Evolutionary conservation across 2,329 filamentous ascomycete species (phyloP).

Genomic region (Rhynchosporium graminicola): DNA sequence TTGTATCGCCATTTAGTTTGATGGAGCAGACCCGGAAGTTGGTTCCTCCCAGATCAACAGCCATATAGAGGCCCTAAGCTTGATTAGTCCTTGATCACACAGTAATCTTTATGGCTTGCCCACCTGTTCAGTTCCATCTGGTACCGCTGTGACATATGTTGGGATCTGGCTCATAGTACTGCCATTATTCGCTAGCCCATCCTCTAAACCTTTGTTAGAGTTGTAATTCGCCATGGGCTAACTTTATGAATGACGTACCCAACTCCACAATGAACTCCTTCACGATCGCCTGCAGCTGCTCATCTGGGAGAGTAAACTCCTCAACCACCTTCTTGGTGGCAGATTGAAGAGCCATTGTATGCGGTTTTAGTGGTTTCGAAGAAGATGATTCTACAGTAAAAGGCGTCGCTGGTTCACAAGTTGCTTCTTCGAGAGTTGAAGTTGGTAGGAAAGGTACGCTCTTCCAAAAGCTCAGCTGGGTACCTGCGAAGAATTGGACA

Average conservation of each 20-base stretch:
- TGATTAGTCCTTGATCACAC: slow-evolving; percentile 18
- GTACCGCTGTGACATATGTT: slow-evolving; percentile 92
- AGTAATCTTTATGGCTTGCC: slow-evolving; percentile 14
- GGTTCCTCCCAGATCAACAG: slow-evolving; percentile 95
- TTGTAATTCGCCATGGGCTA: slow-evolving; percentile 27
- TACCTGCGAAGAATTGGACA: slow-evolving; percentile 50
- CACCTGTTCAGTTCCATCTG: slow-evolving; percentile 97
- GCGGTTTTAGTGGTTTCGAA: slow-evolving; percentile 47
- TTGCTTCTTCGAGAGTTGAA: slow-evolving; percentile 48
- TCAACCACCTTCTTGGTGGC: slow-evolving; percentile 79
- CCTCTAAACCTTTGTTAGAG: slow-evolving; percentile 53
- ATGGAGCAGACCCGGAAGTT: slow-evolving; percentile 99
- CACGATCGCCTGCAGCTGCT: slow-evolving; percentile 77
- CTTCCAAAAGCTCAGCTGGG: slow-evolving; percentile 41
- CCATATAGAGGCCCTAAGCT: slow-evolving; percentile 79
- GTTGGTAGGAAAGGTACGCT: slow-evolving; percentile 36
- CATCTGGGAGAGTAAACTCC: slow-evolving; percentile 82
- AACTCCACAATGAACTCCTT: slow-evolving; percentile 85
- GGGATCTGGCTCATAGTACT: slow-evolving; percentile 93
- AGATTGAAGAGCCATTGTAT: slow-evolving; percentile 62
- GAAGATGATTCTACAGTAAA: slow-evolving; percentile 57
- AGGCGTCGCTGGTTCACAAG: slow-evolving; percentile 56
- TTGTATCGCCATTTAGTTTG: slow-evolving; percentile 88
- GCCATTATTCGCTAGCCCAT: slow-evolving; percentile 76
- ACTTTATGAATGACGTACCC: slow-evolving; percentile 52